Conservation (phyloP, 345 rosid genomes). For the Euphorbia pulcherrima region DNA sequence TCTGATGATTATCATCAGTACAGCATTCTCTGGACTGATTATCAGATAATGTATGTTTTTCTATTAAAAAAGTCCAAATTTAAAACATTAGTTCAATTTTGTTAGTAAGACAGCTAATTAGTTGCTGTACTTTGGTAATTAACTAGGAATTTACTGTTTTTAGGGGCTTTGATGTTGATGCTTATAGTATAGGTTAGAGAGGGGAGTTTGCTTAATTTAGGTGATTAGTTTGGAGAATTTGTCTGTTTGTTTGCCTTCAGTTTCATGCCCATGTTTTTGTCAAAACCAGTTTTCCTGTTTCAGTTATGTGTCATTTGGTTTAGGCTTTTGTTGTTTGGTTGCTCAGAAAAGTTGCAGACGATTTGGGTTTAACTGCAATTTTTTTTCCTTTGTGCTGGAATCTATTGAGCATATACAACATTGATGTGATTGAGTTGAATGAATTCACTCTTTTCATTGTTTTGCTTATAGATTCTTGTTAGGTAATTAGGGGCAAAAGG, state of each 20-base stretch:
- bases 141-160: slow-evolving; percentile 19
- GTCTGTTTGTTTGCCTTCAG: slow-evolving; percentile 23
- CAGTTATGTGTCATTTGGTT: slow-evolving; percentile 5
- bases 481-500: too few relatives aligned
- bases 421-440: slow-evolving; percentile 15
- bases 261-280: slow-evolving; percentile 26
- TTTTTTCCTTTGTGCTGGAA: not conserved
- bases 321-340: slow-evolving; percentile 27
- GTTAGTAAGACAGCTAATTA: not conserved
- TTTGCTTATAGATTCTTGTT: not conserved
- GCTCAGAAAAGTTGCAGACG: not conserved
- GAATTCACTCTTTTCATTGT: not conserved
- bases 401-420: slow-evolving; percentile 3
- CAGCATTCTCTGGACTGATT: slow-evolving; percentile 88
- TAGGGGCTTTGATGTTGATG: slow-evolving; percentile 23
- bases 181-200: not conserved
- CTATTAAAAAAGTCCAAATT: not conserved
- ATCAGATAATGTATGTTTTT: slow-evolving; percentile 68
- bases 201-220: slow-evolving; percentile 21
- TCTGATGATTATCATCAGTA: slow-evolving; percentile 91
- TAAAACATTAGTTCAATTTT: not conserved
- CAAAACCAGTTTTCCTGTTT: slow-evolving; percentile 19
- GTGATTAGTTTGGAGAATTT: slow-evolving; percentile 8
- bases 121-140: slow-evolving; percentile 5
- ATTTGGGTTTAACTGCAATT: not conserved